These are phyloP conservation scores for Nigrospora osmanthi DNA, from an alignment of 2,329 filamentous ascomycete genomes.

Conservation along the genomic window DNA sequence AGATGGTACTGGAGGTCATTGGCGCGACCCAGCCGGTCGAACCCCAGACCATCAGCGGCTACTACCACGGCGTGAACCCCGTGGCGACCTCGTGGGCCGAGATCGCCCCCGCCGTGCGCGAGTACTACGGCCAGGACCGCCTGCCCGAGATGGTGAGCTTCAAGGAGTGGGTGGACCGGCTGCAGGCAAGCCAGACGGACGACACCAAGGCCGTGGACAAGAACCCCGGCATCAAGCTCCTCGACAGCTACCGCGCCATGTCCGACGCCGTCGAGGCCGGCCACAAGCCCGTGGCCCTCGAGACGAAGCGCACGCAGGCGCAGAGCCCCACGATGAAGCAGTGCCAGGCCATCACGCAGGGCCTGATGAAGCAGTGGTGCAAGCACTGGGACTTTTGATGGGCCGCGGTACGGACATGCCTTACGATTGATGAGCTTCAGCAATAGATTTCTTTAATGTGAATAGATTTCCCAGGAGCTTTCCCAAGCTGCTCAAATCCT, in stretches of 20 bases:
- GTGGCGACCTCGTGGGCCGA: conserved; percentile 1
- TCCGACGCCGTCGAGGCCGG: conserved; percentile 10
- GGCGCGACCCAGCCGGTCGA: conserved; percentile 1
- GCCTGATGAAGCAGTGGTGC: conserved; percentile 40
- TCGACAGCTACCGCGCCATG: conserved; percentile 10
- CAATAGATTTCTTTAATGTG: no score
- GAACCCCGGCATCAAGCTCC: conserved; percentile 5
- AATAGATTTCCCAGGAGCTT: no score
- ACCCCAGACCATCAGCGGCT: conserved; percentile 1
- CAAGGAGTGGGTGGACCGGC: conserved; percentile 4
- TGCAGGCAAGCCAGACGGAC: conserved; percentile 1
- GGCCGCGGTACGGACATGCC: no score
- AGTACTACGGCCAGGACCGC: conserved; percentile 4
- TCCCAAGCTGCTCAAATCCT: no score
- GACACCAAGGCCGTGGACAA: background rate
- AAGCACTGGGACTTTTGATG: conserved; percentile 31
- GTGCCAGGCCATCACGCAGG: conserved; percentile 30
- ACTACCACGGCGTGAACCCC: conserved; percentile 7
- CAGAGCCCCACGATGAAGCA: conserved; percentile 33
- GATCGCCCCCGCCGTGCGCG: conserved; percentile 1
- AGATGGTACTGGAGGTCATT: conserved; percentile 4
- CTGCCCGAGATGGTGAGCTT: conserved; percentile 5
- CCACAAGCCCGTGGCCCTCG: conserved; percentile 24
- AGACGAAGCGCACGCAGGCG: conserved; percentile 28
- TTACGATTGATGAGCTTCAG: no score